Evolutionary conservation across 2,329 filamentous ascomycete genomes (phyloP).

Genomic region (Pseudogymnoascus sp.): DNA sequence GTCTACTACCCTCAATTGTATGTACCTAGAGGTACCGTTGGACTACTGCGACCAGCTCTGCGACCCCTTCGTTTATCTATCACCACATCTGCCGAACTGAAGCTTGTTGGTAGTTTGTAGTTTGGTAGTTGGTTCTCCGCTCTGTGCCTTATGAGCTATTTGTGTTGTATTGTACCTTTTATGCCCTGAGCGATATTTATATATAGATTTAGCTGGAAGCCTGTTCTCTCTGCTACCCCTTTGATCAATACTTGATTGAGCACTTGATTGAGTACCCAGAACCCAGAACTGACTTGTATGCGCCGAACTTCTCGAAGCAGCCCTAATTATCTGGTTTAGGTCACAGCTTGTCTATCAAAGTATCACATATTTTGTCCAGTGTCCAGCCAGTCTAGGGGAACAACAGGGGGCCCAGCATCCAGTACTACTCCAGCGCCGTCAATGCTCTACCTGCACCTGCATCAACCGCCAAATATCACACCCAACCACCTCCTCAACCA

Average conservation of each 20-base stretch:
- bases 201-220: not conserved
- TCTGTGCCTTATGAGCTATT: not conserved
- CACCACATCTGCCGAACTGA: not conserved
- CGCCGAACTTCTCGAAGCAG: slow-evolving; percentile 6
- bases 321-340: not conserved
- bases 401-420: not conserved
- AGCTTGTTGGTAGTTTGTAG: not conserved
- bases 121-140: not conserved
- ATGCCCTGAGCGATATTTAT: not conserved
- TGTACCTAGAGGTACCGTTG: not conserved
- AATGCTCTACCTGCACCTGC: slow-evolving; percentile 3
- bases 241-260: not conserved
- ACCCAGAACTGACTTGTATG: not conserved
- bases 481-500: not conserved
- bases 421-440: not conserved
- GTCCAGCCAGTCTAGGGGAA: not conserved
- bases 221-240: not conserved
- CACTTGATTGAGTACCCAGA: not conserved
- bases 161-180: not conserved
- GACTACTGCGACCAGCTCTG: not conserved
- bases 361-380: not conserved
- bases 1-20: not conserved
- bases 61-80: not conserved
- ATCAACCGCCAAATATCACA: not conserved
- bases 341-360: not conserved